These are phyloP conservation scores for Isabelozyma rhagii DNA, from an alignment of 805 yeast genomes.

Conservation along the genomic window DNA sequence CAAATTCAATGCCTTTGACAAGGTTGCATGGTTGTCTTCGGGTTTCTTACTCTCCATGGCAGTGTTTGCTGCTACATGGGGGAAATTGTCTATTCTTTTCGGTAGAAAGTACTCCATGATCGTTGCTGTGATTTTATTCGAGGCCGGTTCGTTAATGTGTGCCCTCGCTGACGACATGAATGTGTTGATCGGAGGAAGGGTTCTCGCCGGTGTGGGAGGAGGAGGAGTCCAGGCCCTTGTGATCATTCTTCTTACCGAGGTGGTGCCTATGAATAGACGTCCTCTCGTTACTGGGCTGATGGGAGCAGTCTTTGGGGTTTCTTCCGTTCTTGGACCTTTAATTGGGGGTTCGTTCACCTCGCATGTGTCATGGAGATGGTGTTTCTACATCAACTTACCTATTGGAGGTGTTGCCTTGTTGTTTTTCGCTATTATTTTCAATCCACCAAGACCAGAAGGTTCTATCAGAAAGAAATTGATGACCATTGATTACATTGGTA, in stretches of 20 bases:
- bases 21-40: conserved; percentile 16
- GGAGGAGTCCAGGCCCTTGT: conserved; percentile 17
- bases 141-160: conserved; percentile 19
- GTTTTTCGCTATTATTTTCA: conserved; percentile 29
- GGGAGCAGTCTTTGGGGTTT: conserved; percentile 37
- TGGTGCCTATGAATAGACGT: conserved; percentile 20
- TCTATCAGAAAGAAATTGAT: conserved; percentile 26
- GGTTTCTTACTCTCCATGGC: conserved; percentile 16
- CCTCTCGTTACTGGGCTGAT: conserved; percentile 25
- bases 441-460: conserved; percentile 36
- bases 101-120: conserved; percentile 17
- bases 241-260: conserved; percentile 14
- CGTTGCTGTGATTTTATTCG: conserved; percentile 13
- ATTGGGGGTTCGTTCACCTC: conserved; percentile 58
- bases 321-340: conserved; percentile 52
- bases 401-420: conserved; percentile 46
- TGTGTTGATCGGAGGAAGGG: conserved; percentile 18
- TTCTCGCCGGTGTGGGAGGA: conserved; percentile 19
- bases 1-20: conserved; percentile 14
- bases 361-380: conserved; percentile 62
- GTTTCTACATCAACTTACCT: conserved; percentile 61
- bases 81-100: conserved; percentile 13
- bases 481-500: conserved; percentile 42
- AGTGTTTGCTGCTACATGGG: conserved; percentile 16
- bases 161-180: conserved; percentile 16